These are phyloP conservation scores for Aspergillus texensis DNA, from an alignment of 2,329 filamentous ascomycete genomes.

Conservation along the genomic window DNA sequence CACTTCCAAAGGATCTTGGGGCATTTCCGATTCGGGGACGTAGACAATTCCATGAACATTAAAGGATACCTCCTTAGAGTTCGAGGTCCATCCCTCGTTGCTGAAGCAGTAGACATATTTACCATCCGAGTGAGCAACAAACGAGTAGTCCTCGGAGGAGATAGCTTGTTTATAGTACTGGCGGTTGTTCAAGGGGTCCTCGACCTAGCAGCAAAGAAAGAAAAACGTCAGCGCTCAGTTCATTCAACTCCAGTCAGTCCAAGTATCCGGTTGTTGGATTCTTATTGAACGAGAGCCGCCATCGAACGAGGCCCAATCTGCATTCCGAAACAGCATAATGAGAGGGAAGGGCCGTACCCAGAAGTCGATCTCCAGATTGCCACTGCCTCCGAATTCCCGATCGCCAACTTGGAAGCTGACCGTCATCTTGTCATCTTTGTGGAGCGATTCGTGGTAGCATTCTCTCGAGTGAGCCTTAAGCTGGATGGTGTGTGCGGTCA, in stretches of 20 bases:
- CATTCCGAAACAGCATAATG: background rate
- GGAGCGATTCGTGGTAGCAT: slow-evolving; percentile 94
- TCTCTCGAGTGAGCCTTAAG: slow-evolving; percentile 90
- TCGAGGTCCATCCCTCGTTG: slow-evolving; percentile 96
- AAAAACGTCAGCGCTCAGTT: slow-evolving; percentile 17
- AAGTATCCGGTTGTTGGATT: too few relatives aligned
- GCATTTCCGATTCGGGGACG: slow-evolving; percentile 82
- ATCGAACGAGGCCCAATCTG: background rate
- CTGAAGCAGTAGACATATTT: slow-evolving; percentile 98
- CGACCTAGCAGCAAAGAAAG: slow-evolving; percentile 58
- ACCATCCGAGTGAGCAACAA: slow-evolving; percentile 81
- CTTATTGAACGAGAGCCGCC: background rate
- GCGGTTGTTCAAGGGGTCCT: slow-evolving; percentile 74
- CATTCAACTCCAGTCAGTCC: background rate
- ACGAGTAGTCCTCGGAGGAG: slow-evolving; percentile 90
- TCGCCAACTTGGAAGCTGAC: slow-evolving; percentile 98
- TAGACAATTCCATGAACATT: slow-evolving; percentile 99
- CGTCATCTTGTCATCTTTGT: slow-evolving; percentile 96
- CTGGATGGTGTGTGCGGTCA: slow-evolving; percentile 90
- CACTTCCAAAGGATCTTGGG: slow-evolving; percentile 83
- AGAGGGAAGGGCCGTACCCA: slow-evolving; percentile 67
- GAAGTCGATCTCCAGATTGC: slow-evolving; percentile 96
- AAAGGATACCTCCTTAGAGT: slow-evolving; percentile 97
- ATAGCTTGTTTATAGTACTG: slow-evolving; percentile 78
- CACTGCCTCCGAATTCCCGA: slow-evolving; percentile 89